phyloP scores from a whole-genome alignment of 2,329 filamentous ascomycete species.

The Paraphaeosphaeria minitans region DNA sequence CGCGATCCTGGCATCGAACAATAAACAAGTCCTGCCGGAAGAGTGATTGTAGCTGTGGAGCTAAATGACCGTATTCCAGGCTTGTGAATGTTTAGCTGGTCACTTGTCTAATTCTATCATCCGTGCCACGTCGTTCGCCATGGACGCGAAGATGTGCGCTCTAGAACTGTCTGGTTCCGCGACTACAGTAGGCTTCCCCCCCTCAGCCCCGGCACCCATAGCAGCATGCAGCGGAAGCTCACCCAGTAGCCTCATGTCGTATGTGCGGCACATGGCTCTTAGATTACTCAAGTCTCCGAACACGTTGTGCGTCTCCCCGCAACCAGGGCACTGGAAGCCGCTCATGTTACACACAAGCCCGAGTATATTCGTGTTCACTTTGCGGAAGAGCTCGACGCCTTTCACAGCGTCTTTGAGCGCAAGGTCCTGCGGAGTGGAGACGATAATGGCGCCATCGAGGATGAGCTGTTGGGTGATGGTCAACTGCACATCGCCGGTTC shows the following conservation, averaged over 20 bases:
- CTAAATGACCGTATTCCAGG: background rate
- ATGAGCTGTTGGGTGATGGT: slow-evolving; percentile 95
- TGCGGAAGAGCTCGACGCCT: slow-evolving; percentile 90
- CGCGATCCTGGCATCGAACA: background rate
- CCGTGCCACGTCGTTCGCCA: slow-evolving; percentile 62
- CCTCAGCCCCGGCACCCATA: slow-evolving; percentile 86
- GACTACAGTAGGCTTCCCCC: slow-evolving; percentile 87
- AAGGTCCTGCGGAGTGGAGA: slow-evolving; percentile 92
- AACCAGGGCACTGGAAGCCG: slow-evolving; percentile 53
- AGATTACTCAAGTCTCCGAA: slow-evolving; percentile 71
- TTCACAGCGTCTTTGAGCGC: slow-evolving; percentile 90
- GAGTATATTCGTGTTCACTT: slow-evolving; percentile 76
- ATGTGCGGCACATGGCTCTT: slow-evolving; percentile 75
- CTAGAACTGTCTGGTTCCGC: slow-evolving; percentile 77
- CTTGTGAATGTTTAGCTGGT: background rate
- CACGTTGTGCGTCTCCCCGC: slow-evolving; percentile 49
- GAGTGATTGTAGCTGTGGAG: background rate
- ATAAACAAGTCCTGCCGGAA: background rate
- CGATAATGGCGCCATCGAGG: slow-evolving; percentile 84
- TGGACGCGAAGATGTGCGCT: slow-evolving; percentile 71
- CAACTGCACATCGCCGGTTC: slow-evolving; percentile 93
- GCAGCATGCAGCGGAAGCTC: slow-evolving; percentile 86
- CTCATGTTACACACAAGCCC: slow-evolving; percentile 70
- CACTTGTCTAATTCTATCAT: slow-evolving; percentile 27
- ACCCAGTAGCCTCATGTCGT: slow-evolving; percentile 79